Base-by-base conservation (phyloP, 257 asterid species). In the Solanum pennellii region DNA sequence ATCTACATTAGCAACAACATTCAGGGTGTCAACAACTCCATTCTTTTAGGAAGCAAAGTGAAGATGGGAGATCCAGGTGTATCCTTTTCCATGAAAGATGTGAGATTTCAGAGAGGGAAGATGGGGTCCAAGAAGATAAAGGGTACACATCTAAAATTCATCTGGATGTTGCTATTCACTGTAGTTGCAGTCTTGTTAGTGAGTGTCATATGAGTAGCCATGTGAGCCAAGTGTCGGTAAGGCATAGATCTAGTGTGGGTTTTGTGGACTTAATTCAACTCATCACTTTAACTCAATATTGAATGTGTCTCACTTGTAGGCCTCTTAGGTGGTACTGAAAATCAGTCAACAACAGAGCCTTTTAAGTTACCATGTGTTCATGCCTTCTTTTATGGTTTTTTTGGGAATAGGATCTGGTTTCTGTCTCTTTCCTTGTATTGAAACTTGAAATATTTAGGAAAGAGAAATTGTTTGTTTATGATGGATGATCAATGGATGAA, bases 11-110 rank as follows among this genome's bases (percentile, higher is more conserved):
- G 91, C 94, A 97, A 93, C 74, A 94, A 94, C 71, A 89, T 93
- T 13, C 94, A 94, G 66, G 99, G 98, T 2, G 92, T 94, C 29
- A 95, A 92, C 93, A 93, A 97, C 92, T 97, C 98, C 27, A 86
- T 94, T 33, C 71, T 97, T 91, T 23, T 94, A 13, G 99, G 93
- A 8, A 92, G 98, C 89, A 89, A 89, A 27, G 96, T 95, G 89
- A 92, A 75, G 47, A 91, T 94, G 89, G 94, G 97, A 37, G 98
- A 95, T 87, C 93, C 90, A 29, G 98, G 98, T 14, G 96, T 94
- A 72, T 83, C 90, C 83, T 76, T 95, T 87, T 86, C 86, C 37
- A 75, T 94, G 83, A 88, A 93, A 66, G 84, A 89, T 15, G 33
- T 94, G 91, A 90, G 90, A 52, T 87, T 95, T 91, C 96, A 94